Evolutionary conservation across 78 protist genomes (phyloP), one percentile per base, ranked within the genome.

Genomic region (Dictyostelium purpureum): DNA sequence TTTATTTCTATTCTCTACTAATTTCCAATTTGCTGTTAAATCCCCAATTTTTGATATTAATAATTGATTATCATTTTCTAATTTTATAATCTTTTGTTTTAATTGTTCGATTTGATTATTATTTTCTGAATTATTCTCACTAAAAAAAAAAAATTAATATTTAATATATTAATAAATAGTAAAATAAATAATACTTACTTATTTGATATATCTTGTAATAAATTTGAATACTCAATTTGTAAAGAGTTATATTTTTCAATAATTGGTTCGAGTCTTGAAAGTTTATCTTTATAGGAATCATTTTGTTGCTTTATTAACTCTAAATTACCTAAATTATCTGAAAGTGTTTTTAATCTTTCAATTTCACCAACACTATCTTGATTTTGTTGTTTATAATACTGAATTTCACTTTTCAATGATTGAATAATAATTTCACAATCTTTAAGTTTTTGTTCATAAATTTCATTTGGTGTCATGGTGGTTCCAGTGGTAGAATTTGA

Each of bases 371-470:
- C 26, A 57, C 26, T 21, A 16, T 85, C 77, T 12, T 38, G 16
- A 81, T 66, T 66, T 24, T 35, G 11, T 42, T 81, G 59, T 37
- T 45, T 56, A n/a, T 24, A 73, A 73, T 83, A 73, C 19, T 10
- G 12, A 12, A 71, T 42, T 71, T 83, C 90, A 40, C 89, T 43
- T 71, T 83, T 75, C 31, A 83, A 56, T n/a, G 92, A 85, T 73
- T 85, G 71, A 42, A 43, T 70, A 10, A 85, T n/a, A 9, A 6
- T 16, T 85, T 85, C 82, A 59, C 26, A 43, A 24, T 79, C 88
- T 45, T 9, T 33, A 6, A 75, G 51, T 47, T 24, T n/a, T 35
- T 47, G 5, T 14, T 79, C 66, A 1, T 57, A 54, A 75, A 21
- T 51, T 49, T 28, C 7, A 7, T 14, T 24, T 9, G 33, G 18